Conservation (phyloP, 306 rosid species). For the Crataegus laevigata region DNA sequence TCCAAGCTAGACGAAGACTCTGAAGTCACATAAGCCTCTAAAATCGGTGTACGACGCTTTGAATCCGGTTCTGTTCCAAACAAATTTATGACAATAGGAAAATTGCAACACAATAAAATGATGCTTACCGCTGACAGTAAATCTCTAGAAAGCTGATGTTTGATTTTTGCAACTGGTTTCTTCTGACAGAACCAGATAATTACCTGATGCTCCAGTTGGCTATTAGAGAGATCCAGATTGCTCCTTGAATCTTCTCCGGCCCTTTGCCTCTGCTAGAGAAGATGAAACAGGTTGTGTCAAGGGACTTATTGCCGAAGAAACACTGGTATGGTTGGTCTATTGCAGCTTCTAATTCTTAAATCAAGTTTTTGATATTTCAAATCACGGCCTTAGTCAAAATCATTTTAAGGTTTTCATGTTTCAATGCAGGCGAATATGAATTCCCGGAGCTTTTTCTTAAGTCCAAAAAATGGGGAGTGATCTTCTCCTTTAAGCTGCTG, state of each 20-base stretch:
- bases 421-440: slow-evolving; percentile 52
- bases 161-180: slow-evolving; percentile 42
- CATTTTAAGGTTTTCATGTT: not conserved
- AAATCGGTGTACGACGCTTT: no score
- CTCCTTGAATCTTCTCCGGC: slow-evolving; percentile 33
- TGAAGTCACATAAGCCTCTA: no score
- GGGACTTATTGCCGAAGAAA: slow-evolving; percentile 49
- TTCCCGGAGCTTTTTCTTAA: slow-evolving; percentile 49
- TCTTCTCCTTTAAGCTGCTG: slow-evolving; percentile 68
- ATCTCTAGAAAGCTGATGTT: slow-evolving; percentile 48
- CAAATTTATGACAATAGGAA: no score
- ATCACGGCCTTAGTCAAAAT: slow-evolving; percentile 1
- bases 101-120: not conserved
- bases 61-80: no score
- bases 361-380: not conserved
- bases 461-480: slow-evolving; percentile 42
- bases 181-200: slow-evolving; percentile 64
- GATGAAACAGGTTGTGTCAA: slow-evolving; percentile 9
- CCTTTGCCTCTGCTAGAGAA: slow-evolving; percentile 62
- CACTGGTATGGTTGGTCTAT: slow-evolving; percentile 46
- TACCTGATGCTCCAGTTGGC: slow-evolving; percentile 28
- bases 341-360: not conserved
- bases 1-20: no score
- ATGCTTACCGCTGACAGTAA: slow-evolving; percentile 56
- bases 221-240: slow-evolving; percentile 11